Evolutionary conservation across 2,329 filamentous ascomycete genomes (phyloP).

Genomic region (Aspergillus niger): DNA sequence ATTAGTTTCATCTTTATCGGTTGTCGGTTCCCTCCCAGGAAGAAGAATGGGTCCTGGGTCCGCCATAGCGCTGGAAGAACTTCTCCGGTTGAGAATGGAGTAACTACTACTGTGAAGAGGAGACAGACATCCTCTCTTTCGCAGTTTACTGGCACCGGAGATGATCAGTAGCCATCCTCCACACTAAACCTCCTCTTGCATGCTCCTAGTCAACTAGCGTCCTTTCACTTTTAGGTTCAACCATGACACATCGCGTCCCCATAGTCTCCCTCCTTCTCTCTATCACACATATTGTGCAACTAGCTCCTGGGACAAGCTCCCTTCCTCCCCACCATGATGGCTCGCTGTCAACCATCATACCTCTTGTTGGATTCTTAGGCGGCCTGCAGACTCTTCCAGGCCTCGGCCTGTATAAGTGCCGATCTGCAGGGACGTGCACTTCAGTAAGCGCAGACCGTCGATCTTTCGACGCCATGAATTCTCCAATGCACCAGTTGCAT

Average conservation of each 20-base stretch:
- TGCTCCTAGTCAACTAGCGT: neutral
- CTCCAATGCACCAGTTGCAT: conserved; percentile 11
- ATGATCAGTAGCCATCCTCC: neutral
- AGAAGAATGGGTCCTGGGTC: too few species aligned
- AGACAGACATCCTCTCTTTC: neutral
- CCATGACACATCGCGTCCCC: conserved; percentile 4
- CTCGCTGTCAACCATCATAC: neutral
- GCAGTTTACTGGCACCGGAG: neutral
- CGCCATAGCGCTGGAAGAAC: too few species aligned
- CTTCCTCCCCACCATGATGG: neutral
- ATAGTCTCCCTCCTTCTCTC: neutral
- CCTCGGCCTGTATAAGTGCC: neutral
- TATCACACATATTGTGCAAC: neutral
- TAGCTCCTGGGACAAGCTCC: neutral
- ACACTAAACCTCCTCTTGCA: neutral
- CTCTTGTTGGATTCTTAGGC: neutral
- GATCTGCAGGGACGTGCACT: conserved; percentile 19
- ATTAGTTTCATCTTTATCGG: neutral
- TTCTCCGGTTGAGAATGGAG: too few species aligned
- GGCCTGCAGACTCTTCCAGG: neutral
- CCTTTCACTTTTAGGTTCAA: neutral
- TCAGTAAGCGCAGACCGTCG: conserved; percentile 2
- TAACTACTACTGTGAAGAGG: neutral
- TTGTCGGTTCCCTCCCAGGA: too few species aligned
- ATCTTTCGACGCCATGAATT: conserved; percentile 12